These are phyloP conservation scores for Aspergillus jensenii DNA, from an alignment of 2,329 filamentous ascomycete species.

Conservation along the genomic window DNA sequence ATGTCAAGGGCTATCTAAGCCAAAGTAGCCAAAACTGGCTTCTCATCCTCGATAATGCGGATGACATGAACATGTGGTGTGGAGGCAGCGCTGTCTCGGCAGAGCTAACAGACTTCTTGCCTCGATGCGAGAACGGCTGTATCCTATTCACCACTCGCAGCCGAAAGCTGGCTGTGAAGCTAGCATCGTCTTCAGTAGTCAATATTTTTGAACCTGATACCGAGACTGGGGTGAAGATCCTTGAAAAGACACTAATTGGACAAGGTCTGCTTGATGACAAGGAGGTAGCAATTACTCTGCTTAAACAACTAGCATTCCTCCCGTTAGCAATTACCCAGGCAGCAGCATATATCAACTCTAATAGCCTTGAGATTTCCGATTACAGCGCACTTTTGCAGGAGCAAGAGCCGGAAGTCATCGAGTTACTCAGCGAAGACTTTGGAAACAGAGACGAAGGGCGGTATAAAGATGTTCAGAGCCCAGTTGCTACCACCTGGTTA, in stretches of 20 bases:
- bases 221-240: not conserved
- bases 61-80: constrained; percentile 20
- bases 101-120: constrained; percentile 13
- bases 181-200: constrained; percentile 10
- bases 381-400: constrained; percentile 7
- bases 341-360: constrained; percentile 20
- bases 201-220: not conserved
- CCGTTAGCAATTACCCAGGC: constrained; percentile 29
- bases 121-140: constrained; percentile 19
- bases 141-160: constrained; percentile 31
- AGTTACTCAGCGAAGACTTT: constrained; percentile 12
- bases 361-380: not conserved
- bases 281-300: constrained; percentile 7
- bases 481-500: constrained; percentile 8
- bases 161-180: constrained; percentile 15
- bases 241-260: not conserved
- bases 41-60: constrained; percentile 25
- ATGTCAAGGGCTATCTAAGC: constrained; percentile 13
- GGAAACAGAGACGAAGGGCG: not conserved
- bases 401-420: not conserved
- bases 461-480: not conserved
- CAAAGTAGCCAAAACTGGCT: constrained; percentile 18
- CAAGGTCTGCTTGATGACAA: constrained; percentile 12
- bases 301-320: constrained; percentile 22
- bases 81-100: not conserved